A percentile compares a stretch with the other conserved stretches of the same genome.
Evolutionary conservation across 2,329 filamentous ascomycete genomes (phyloP).

Genomic region (Colletotrichum liriopes): DNA sequence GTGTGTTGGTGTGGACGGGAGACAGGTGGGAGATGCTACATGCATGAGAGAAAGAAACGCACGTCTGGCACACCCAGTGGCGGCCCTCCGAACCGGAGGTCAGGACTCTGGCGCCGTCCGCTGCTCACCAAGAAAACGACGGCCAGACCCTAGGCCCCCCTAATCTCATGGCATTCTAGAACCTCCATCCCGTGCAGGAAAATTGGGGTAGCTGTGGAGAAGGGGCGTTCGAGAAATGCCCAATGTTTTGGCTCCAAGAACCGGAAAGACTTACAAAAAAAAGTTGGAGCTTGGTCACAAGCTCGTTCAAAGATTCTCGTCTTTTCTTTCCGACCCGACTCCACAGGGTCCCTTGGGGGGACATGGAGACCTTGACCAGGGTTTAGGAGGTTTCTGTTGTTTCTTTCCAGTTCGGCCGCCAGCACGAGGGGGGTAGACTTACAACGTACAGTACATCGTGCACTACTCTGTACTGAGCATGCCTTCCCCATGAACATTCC

Average conservation of each 20-base stretch:
- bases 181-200: constrained; percentile 27
- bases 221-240: constrained; percentile 6
- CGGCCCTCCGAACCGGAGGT: constrained; percentile 25
- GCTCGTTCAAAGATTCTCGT: constrained; percentile 21
- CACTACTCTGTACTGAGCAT: too few relatives aligned
- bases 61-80: background rate
- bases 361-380: constrained; percentile 10
- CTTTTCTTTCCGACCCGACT: constrained; percentile 7
- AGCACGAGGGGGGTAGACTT: background rate
- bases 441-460: background rate
- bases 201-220: constrained; percentile 33
- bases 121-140: background rate
- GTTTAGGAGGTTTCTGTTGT: background rate
- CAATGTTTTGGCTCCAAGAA: constrained; percentile 26
- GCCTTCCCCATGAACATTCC: background rate
- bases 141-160: constrained; percentile 21
- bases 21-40: constrained; percentile 10
- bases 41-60: background rate
- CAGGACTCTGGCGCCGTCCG: background rate
- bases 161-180: constrained; percentile 33
- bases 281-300: constrained; percentile 33
- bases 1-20: constrained; percentile 12
- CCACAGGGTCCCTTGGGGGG: constrained; percentile 18
- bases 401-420: constrained; percentile 1
- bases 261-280: constrained; percentile 3